Base-by-base conservation (phyloP, 192 early-diverging fungal genomes). In the Backusella liffmaniae region DNA sequence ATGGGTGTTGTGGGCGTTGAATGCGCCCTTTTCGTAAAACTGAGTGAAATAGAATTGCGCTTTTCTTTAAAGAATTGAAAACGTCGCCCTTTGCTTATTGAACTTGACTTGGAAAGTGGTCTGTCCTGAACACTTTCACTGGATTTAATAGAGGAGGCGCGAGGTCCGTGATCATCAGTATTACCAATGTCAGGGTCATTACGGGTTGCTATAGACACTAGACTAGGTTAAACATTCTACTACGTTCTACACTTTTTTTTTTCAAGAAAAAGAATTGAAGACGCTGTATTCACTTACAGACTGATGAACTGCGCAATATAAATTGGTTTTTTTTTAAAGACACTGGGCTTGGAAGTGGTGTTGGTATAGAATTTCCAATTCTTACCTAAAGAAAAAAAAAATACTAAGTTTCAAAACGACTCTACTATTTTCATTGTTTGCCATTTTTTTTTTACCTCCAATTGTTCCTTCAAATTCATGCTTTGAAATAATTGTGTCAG, bases 401-500 rank as follows among this genome's bases (percentile, higher is more conserved):
- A 49, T 2, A 30, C 8, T 49, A 12, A 70, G 10, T 39, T 30
- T 16, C 26, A 5, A 46, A 16, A 29, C 16, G 3, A 44, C 42
- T 37, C 8, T 44, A 44, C 12, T 5, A 12, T 30, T 23, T 44
- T 18, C 35, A 39, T 35, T 9, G 26, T 67, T 30, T 16, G 8
- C 8, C 23, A 42, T 3, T 36, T 8, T 23, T 62, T 53, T 29
- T 53, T 72, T 81, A 86, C 85, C 81, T 90, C 85, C 21, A 90
- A 75, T 35, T 84, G 76, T 18, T 51, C 69, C 46, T 83, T 87
- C n/a, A 90, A 51, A 35, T 84, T 83, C 77, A 84, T 86, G 36
- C 73, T 79, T 32, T 83, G 76, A 73, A 90, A 90, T 37, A 79
- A 73, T 0, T 72, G 44, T 65, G 73, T 79, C 41, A 90, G 80